Conservation (phyloP, 139 green algal genomes). For the Prasinococcaceae sp. region DNA sequence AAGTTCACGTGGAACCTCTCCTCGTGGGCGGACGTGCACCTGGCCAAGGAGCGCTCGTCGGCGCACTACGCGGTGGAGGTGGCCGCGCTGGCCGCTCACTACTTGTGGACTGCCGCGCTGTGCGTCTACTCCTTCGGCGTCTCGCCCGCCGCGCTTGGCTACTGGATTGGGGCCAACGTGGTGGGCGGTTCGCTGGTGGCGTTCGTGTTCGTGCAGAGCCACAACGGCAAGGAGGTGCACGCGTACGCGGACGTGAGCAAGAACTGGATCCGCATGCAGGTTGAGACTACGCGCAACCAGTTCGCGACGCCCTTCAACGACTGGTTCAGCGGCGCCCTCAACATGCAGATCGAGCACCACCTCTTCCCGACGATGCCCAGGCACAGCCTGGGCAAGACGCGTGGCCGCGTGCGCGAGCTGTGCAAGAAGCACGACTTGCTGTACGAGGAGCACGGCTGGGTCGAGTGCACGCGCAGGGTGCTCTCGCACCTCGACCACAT, state of each 20-base stretch:
- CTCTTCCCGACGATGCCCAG: constrained; percentile 57
- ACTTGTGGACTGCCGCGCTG: constrained; percentile 23
- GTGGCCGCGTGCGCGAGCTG: constrained; percentile 21
- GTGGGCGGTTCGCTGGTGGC: constrained; percentile 35
- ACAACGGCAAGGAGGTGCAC: constrained; percentile 69
- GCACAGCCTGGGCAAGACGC: constrained; percentile 39
- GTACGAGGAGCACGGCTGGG: constrained; percentile 38
- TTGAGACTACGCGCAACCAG: not conserved
- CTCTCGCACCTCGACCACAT: constrained; percentile 24
- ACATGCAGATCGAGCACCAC: constrained; percentile 71
- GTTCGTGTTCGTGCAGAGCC: constrained; percentile 58
- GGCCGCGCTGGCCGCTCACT: constrained; percentile 29
- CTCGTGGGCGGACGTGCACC: no score
- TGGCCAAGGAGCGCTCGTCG: no score
- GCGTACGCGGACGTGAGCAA: constrained; percentile 22
- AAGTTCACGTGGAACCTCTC: constrained; percentile 46
- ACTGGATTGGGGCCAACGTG: no score
- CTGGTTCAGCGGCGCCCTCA: constrained; percentile 57
- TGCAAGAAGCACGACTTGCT: constrained; percentile 40
- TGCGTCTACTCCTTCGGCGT: not conserved
- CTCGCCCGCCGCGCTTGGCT: no score
- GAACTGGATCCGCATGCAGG: constrained; percentile 41
- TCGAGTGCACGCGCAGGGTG: constrained; percentile 27
- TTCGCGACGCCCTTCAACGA: constrained; percentile 28
- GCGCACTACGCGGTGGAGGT: no score